phyloP scores from a whole-genome alignment of 2,329 filamentous ascomycete species.

The Mycogone perniciosa region DNA sequence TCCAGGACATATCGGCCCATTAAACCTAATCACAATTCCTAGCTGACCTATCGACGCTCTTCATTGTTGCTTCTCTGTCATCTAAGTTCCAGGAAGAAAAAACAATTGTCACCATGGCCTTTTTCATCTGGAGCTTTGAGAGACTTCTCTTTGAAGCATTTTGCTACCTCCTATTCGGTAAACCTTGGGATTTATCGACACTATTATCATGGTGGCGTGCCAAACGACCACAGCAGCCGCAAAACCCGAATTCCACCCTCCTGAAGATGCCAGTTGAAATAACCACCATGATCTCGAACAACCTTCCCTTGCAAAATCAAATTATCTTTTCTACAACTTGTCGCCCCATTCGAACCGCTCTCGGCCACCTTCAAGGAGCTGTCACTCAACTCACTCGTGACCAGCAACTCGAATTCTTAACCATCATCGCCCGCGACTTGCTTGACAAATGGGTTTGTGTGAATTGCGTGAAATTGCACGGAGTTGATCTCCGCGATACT shows the following conservation, averaged over 20 bases:
- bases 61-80: too few species aligned
- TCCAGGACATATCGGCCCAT: too few species aligned
- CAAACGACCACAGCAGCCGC: too few species aligned
- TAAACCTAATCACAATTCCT: too few species aligned
- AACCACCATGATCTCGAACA: neutral
- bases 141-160: too few species aligned
- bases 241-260: neutral
- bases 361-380: neutral
- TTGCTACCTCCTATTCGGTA: too few species aligned
- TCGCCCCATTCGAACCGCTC: neutral
- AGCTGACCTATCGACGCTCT: too few species aligned
- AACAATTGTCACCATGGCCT: too few species aligned
- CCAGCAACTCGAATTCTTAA: constrained; percentile 4
- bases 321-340: constrained; percentile 2
- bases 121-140: too few species aligned
- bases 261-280: constrained; percentile 6
- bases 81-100: too few species aligned
- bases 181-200: too few species aligned
- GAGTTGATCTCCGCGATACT: neutral
- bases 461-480: constrained; percentile 8
- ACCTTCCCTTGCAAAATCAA: constrained; percentile 2
- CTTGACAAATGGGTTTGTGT: constrained; percentile 13
- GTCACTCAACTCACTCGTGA: neutral
- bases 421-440: constrained; percentile 8
- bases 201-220: too few species aligned